phyloP scores from a whole-genome alignment of 306 rosid genomes.

The Albizia julibrissin region DNA sequence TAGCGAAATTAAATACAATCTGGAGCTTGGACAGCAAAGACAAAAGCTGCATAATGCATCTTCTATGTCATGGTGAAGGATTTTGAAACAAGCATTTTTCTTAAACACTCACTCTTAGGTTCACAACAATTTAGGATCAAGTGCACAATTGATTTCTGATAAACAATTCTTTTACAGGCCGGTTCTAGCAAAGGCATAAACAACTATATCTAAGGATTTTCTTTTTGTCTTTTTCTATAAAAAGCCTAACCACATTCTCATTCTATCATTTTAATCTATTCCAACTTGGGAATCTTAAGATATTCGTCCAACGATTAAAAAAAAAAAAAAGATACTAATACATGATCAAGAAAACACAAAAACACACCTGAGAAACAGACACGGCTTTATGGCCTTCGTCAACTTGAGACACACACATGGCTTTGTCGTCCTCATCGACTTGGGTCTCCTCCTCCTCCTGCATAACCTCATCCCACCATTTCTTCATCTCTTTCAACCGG shows the following conservation, averaged over 20 bases:
- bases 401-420: neutral
- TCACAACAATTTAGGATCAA: neutral
- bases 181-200: neutral
- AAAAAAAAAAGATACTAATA: neutral
- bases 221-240: neutral
- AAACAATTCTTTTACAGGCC: neutral
- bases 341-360: neutral
- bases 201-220: neutral
- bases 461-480: slow-evolving; percentile 3
- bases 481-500: neutral
- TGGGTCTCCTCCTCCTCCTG: neutral
- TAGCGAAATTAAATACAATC: neutral
- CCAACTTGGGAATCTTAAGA: neutral
- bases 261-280: neutral
- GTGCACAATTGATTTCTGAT: neutral
- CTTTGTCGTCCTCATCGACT: neutral
- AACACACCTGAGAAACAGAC: neutral
- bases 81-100: neutral
- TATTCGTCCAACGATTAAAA: neutral
- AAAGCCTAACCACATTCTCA: neutral
- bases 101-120: neutral
- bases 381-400: neutral
- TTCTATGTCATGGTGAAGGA: neutral
- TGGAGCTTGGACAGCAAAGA: neutral
- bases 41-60: neutral